A percentile compares a stretch with the other conserved stretches of the same genome.
Evolutionary conservation across 1,284 basidiomycete genomes (phyloP).

Genomic region (Cutaneotrichosporon arboriforme): DNA sequence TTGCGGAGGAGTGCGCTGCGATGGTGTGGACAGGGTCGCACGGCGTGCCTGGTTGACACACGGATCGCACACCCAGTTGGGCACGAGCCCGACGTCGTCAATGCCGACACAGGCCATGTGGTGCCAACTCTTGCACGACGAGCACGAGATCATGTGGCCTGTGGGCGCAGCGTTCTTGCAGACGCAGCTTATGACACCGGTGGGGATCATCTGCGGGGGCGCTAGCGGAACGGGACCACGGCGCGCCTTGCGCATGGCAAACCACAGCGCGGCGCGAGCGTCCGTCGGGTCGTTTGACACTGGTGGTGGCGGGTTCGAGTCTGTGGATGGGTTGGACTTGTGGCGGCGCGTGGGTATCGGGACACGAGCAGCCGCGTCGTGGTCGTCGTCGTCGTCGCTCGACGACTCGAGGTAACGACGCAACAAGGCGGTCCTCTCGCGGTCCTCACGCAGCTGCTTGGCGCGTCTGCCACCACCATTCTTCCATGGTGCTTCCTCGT

Average conservation of each 20-base stretch:
- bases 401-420: constrained; percentile 38
- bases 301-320: background rate
- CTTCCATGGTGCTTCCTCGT: constrained; percentile 37
- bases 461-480: constrained; percentile 25
- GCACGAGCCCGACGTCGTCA: constrained; percentile 24
- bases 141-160: constrained; percentile 34
- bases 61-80: constrained; percentile 36
- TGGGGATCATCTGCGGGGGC: constrained; percentile 9
- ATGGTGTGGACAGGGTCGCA: constrained; percentile 27
- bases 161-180: constrained; percentile 26
- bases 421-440: constrained; percentile 28
- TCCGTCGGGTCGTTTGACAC: constrained; percentile 11
- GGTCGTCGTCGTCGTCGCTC: constrained; percentile 32
- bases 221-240: background rate
- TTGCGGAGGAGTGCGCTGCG: constrained; percentile 7
- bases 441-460: constrained; percentile 28
- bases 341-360: background rate
- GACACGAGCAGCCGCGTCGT: constrained; percentile 8
- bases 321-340: background rate
- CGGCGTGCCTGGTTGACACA: constrained; percentile 26
- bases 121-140: constrained; percentile 39
- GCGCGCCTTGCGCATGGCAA: constrained; percentile 6
- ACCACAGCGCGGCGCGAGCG: constrained; percentile 15
- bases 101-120: constrained; percentile 37
- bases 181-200: constrained; percentile 32